Evolutionary conservation across 331 rosid genomes (phyloP).

Genomic region (Malus hybrid): DNA sequence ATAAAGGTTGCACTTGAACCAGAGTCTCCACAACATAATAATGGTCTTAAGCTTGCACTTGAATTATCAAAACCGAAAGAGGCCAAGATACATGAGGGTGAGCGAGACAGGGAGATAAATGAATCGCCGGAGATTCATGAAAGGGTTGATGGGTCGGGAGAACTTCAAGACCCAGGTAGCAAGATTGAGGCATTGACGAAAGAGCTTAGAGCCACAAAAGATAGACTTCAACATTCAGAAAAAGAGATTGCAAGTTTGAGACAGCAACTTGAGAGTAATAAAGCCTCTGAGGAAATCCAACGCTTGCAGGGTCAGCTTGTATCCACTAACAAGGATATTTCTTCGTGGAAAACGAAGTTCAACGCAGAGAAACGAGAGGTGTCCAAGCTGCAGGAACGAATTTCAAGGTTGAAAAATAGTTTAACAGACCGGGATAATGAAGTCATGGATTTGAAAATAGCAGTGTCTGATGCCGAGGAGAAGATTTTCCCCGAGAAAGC

Average conservation of each 20-base stretch:
- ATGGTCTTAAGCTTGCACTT: too few species aligned
- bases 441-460: conserved; percentile 73
- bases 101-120: conserved; percentile 8
- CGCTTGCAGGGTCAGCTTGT: conserved; percentile 60
- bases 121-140: conserved; percentile 22
- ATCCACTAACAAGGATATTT: conserved; percentile 46
- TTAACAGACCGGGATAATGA: conserved; percentile 73
- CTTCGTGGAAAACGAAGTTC: conserved; percentile 58
- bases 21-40: too few species aligned
- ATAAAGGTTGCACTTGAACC: not conserved
- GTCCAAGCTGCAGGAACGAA: conserved; percentile 76
- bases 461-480: conserved; percentile 89
- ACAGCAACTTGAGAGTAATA: conserved; percentile 38
- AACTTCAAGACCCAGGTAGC: conserved; percentile 22
- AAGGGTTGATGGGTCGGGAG: conserved; percentile 16
- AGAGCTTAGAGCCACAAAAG: conserved; percentile 52
- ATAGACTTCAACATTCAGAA: conserved; percentile 51
- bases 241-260: conserved; percentile 51
- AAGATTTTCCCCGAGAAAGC: conserved; percentile 93
- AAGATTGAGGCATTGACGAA: conserved; percentile 30
- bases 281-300: conserved; percentile 45
- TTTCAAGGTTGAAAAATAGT: conserved; percentile 61
- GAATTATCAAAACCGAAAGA: conserved; percentile 19
- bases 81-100: conserved; percentile 10
- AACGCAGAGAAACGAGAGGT: conserved; percentile 74